A percentile compares a stretch with the other conserved stretches of the same genome.
These are phyloP conservation scores for Botrytis porri DNA, from an alignment of 2,329 filamentous ascomycete genomes.

Conservation along the genomic window DNA sequence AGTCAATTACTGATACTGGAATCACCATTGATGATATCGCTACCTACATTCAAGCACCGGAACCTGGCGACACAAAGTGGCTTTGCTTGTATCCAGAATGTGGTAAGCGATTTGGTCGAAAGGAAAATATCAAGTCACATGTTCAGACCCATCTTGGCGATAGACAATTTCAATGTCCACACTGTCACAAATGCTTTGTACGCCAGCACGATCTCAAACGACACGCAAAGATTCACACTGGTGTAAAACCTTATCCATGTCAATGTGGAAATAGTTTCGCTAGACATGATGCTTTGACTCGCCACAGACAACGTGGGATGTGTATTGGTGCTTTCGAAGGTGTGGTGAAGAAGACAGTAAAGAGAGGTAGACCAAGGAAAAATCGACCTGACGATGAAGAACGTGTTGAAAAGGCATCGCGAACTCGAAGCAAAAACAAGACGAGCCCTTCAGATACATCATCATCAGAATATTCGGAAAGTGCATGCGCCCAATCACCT, in stretches of 20 bases:
- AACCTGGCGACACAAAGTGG: constrained; percentile 74
- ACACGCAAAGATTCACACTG: constrained; percentile 95
- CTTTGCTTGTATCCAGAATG: constrained; percentile 74
- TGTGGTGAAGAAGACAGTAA: constrained; percentile 62
- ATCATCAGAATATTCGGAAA: constrained; percentile 55
- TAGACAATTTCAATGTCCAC: constrained; percentile 89
- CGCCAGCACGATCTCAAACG: constrained; percentile 96
- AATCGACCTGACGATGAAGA: constrained; percentile 51
- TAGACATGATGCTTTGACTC: constrained; percentile 88
- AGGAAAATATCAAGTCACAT: constrained; percentile 98
- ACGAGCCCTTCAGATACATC: constrained; percentile 45
- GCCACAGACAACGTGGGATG: constrained; percentile 93
- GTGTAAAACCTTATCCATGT: constrained; percentile 92
- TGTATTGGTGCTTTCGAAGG: constrained; percentile 94
- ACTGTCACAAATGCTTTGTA: constrained; percentile 93
- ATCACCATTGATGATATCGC: constrained; percentile 83
- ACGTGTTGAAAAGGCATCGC: constrained; percentile 55
- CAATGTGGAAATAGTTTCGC: constrained; percentile 94
- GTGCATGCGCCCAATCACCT: constrained; percentile 55
- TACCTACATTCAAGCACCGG: constrained; percentile 69
- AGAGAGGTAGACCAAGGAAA: constrained; percentile 65
- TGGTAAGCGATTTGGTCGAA: constrained; percentile 87
- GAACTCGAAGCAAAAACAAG: constrained; percentile 54
- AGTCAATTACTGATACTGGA: constrained; percentile 72
- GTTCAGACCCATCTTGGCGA: constrained; percentile 98